These are phyloP conservation scores for Colletotrichum sp. DNA, from an alignment of 2,329 filamentous ascomycete genomes.

Conservation along the genomic window DNA sequence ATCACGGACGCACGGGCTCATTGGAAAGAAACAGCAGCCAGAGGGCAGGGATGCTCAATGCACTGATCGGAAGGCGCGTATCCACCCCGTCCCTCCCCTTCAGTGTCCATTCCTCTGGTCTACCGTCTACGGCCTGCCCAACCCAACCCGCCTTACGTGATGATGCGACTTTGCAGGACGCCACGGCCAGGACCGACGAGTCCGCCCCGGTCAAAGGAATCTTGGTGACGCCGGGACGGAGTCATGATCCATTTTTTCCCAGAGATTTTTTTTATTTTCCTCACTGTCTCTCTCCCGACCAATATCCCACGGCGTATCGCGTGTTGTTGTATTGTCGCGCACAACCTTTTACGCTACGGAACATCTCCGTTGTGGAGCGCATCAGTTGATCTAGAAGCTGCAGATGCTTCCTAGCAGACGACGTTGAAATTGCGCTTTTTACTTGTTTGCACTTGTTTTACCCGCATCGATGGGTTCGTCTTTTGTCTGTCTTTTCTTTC, in stretches of 20 bases:
- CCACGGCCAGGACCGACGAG: background rate
- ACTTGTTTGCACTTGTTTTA: background rate
- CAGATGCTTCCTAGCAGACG: background rate
- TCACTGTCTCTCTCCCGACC: background rate
- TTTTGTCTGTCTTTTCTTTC: background rate
- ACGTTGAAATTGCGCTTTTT: background rate
- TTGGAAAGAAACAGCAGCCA: background rate
- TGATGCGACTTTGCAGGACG: constrained; percentile 6
- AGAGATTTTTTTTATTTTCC: background rate
- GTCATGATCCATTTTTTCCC: constrained; percentile 8
- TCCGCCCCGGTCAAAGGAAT: background rate
- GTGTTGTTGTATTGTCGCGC: background rate
- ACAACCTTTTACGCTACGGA: constrained; percentile 2
- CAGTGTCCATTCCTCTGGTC: background rate
- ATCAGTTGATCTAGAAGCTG: constrained; percentile 4
- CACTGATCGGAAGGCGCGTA: background rate
- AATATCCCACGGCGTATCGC: background rate
- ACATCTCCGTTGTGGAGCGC: constrained; percentile 17
- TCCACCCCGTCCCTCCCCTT: background rate
- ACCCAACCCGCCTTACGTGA: constrained; percentile 14
- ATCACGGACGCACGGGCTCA: background rate
- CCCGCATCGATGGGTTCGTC: background rate
- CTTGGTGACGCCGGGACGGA: background rate
- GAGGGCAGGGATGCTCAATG: background rate
- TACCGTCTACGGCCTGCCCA: background rate